A percentile compares a stretch with the other conserved stretches of the same genome.
Evolutionary conservation across 2,329 filamentous ascomycete genomes (phyloP).

Genomic region (Sporothrix variecibatus): DNA sequence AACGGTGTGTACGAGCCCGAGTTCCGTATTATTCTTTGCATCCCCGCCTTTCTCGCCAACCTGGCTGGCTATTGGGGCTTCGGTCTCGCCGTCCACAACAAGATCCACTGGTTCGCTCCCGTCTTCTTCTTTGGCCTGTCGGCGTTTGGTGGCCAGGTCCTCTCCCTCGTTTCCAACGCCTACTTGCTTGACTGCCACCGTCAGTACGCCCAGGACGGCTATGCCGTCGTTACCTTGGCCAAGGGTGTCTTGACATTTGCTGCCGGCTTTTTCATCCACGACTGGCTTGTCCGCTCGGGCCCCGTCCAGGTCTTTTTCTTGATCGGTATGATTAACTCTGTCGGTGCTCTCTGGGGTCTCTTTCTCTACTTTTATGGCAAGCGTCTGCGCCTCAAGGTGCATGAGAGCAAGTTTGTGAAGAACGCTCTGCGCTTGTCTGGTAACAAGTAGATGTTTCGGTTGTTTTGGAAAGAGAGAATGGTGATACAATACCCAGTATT

Average conservation of each 20-base stretch:
- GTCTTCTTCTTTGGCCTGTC: slow-evolving; percentile 23
- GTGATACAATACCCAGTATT: too few relatives aligned
- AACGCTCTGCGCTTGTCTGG: slow-evolving; percentile 1
- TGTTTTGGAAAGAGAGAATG: too few relatives aligned
- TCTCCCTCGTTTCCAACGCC: slow-evolving; percentile 20
- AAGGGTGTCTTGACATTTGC: slow-evolving; percentile 13
- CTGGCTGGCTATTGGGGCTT: slow-evolving; percentile 44
- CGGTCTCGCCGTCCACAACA: slow-evolving; percentile 33
- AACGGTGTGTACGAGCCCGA: slow-evolving; percentile 50
- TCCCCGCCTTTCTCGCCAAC: slow-evolving; percentile 39
- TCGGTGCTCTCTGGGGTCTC: slow-evolving; percentile 12
- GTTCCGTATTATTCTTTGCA: slow-evolving; percentile 43
- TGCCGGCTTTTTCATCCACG: slow-evolving; percentile 10
- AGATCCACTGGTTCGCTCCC: slow-evolving; percentile 31
- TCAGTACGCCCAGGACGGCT: slow-evolving; percentile 12
- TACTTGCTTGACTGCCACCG: slow-evolving; percentile 21
- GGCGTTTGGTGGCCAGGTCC: slow-evolving; percentile 3
- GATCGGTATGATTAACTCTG: slow-evolving; percentile 16
- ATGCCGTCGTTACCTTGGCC: slow-evolving; percentile 12
- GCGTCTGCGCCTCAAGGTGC: slow-evolving; percentile 1
- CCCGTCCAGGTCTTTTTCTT: slow-evolving; percentile 12
- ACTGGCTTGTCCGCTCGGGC: slow-evolving; percentile 12
- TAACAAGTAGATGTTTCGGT: neutral
- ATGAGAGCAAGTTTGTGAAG: slow-evolving; percentile 1
- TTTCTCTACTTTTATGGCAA: slow-evolving; percentile 17